Evolutionary conservation across 2,329 filamentous ascomycete genomes (phyloP).

Genomic region (Botrytis hyacinthi): DNA sequence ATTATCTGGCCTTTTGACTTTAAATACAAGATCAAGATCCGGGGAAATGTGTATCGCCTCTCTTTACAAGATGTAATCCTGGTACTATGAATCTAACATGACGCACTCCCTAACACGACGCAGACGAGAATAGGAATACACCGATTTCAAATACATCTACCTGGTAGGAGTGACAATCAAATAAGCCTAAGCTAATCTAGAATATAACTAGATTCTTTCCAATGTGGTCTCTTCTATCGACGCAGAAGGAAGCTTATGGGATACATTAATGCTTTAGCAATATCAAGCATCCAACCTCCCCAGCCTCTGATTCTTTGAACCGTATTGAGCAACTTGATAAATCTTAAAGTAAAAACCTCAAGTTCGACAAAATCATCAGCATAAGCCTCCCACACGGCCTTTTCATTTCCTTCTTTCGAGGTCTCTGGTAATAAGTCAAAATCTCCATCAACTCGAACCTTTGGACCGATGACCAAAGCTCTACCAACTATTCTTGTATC

Average conservation of each 20-base stretch:
- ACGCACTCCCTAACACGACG: slow-evolving; percentile 39
- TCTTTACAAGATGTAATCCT: not conserved
- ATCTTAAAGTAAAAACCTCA: slow-evolving; percentile 55
- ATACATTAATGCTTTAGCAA: slow-evolving; percentile 29
- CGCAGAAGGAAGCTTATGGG: slow-evolving; percentile 18
- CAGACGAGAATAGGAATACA: not conserved
- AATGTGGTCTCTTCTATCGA: not conserved
- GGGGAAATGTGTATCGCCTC: not conserved
- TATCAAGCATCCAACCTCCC: slow-evolving; percentile 44
- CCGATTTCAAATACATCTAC: not conserved
- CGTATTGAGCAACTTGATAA: slow-evolving; percentile 54
- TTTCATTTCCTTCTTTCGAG: slow-evolving; percentile 37
- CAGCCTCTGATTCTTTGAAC: slow-evolving; percentile 52
- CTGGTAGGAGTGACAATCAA: not conserved
- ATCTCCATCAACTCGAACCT: slow-evolving; percentile 47
- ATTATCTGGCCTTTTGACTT: not conserved
- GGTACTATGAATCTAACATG: slow-evolving; percentile 41
- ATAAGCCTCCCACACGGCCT: slow-evolving; percentile 59
- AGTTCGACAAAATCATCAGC: slow-evolving; percentile 56
- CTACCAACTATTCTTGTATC: slow-evolving; percentile 57
- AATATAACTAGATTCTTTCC: not conserved
- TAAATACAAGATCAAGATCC: not conserved
- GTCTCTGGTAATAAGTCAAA: slow-evolving; percentile 32
- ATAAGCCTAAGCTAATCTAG: not conserved
- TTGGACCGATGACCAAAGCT: slow-evolving; percentile 57